Percentiles rank a stretch among this genome's conserved stretches.
These are phyloP conservation scores for Uncinocarpus reesii DNA, from an alignment of 2,329 filamentous ascomycete species.

Conservation along the genomic window DNA sequence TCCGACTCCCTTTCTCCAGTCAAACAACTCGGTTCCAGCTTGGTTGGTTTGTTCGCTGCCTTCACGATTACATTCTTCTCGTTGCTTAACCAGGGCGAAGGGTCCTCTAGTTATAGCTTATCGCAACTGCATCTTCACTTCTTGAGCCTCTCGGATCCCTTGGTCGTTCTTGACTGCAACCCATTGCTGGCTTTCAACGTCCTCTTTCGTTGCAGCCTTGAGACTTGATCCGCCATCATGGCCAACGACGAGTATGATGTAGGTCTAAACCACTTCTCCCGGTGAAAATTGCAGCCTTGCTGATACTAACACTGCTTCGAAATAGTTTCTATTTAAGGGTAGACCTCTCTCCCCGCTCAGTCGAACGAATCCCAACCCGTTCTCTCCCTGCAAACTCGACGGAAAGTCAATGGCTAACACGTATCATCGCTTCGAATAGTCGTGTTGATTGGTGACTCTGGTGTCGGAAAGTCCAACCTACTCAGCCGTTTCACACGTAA, in stretches of 20 bases:
- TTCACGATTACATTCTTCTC: background rate
- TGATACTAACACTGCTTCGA: slow-evolving; percentile 19
- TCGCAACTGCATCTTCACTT: background rate
- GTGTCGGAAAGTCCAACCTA: slow-evolving; percentile 99
- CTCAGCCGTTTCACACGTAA: slow-evolving; percentile 98
- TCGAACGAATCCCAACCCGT: background rate
- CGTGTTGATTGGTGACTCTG: slow-evolving; percentile 97
- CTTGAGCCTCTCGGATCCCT: background rate
- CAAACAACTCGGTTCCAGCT: slow-evolving; percentile 8
- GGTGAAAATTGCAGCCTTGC: background rate
- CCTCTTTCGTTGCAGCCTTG: slow-evolving; percentile 12
- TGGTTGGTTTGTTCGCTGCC: slow-evolving; percentile 5
- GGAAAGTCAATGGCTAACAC: slow-evolving; percentile 1
- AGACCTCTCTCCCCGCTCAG: slow-evolving; percentile 18
- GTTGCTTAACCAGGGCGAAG: background rate
- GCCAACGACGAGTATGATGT: slow-evolving; percentile 99
- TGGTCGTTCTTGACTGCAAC: slow-evolving; percentile 16
- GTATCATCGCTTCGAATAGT: slow-evolving; percentile 45
- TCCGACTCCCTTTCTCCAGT: background rate
- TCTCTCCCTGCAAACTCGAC: background rate
- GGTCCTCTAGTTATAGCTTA: background rate
- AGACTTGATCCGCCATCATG: slow-evolving; percentile 47
- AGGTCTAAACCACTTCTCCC: slow-evolving; percentile 36
- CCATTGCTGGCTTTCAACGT: slow-evolving; percentile 19
- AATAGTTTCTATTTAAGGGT: slow-evolving; percentile 98